Evolutionary conservation across 2,329 filamentous ascomycete species (phyloP).

Genomic region (Aspergillus arachidicola): DNA sequence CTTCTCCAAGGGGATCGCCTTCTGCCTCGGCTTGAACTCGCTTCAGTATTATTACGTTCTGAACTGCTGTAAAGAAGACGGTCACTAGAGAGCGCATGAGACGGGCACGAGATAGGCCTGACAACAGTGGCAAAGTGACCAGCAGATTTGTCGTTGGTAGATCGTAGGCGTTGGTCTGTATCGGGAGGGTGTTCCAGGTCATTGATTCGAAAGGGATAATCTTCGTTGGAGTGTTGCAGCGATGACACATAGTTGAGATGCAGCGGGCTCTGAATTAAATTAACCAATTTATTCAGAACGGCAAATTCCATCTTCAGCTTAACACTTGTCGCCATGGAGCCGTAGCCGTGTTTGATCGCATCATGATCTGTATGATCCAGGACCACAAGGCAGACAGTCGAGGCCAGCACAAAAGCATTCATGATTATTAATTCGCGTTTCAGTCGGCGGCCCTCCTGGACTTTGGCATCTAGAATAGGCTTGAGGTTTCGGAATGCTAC

Average conservation of each 20-base stretch:
- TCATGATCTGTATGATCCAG: conserved; percentile 37
- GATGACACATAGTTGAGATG: background rate
- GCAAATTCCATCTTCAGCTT: conserved; percentile 47
- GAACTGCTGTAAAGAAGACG: background rate
- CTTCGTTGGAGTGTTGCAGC: background rate
- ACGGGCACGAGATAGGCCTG: background rate
- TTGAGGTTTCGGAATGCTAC: conserved; percentile 45
- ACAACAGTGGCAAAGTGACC: background rate
- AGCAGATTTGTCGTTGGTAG: background rate
- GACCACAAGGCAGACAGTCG: conserved; percentile 39
- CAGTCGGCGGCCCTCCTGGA: conserved; percentile 38
- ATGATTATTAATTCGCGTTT: conserved; percentile 48
- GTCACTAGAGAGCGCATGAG: background rate
- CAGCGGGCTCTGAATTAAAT: conserved; percentile 30
- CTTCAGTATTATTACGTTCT: background rate
- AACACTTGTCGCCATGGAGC: conserved; percentile 44
- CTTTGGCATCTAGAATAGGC: conserved; percentile 47
- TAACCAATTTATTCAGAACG: conserved; percentile 42
- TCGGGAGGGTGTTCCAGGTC: background rate
- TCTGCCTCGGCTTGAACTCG: background rate
- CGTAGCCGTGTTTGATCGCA: conserved; percentile 39
- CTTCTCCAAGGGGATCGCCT: background rate
- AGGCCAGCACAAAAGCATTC: conserved; percentile 44
- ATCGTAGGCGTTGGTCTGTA: background rate
- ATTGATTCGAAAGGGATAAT: background rate